Conservation (phyloP, 2,329 filamentous ascomycete genomes). For the Coniochaeta sp. region DNA sequence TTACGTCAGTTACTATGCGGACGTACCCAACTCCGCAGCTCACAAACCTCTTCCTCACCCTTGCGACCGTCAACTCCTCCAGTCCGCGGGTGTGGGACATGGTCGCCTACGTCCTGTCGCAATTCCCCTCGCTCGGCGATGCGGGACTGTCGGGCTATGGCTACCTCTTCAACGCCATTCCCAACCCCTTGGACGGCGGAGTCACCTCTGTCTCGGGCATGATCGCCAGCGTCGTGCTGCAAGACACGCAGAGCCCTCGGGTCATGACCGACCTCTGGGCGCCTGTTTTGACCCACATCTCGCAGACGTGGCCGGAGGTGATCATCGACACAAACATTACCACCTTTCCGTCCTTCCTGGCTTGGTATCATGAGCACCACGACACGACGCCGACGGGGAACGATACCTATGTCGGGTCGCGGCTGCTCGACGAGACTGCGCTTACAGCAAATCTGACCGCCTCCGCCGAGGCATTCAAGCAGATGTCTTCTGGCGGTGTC, state of each 20-base stretch:
- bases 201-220: slow-evolving; percentile 26
- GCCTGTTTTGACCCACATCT: slow-evolving; percentile 28
- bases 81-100: slow-evolving; percentile 35
- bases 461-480: slow-evolving; percentile 28
- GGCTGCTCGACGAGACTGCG: slow-evolving; percentile 30
- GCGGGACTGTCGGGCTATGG: slow-evolving; percentile 42
- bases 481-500: slow-evolving; percentile 19
- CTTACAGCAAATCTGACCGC: slow-evolving; percentile 25
- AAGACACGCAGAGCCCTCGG: slow-evolving; percentile 21
- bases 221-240: slow-evolving; percentile 23
- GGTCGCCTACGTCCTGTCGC: slow-evolving; percentile 35
- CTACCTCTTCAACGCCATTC: slow-evolving; percentile 26
- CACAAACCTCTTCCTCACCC: slow-evolving; percentile 11
- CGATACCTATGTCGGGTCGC: slow-evolving; percentile 30
- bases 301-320: slow-evolving; percentile 25
- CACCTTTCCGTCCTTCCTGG: slow-evolving; percentile 26
- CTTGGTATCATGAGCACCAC: slow-evolving; percentile 27
- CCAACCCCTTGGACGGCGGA: slow-evolving; percentile 27
- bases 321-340: slow-evolving; percentile 2
- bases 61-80: slow-evolving; percentile 16
- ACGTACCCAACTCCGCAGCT: slow-evolving; percentile 35
- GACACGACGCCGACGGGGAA: slow-evolving; percentile 27
- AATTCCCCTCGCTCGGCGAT: slow-evolving; percentile 37
- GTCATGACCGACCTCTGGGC: slow-evolving; percentile 20
- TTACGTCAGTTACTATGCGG: slow-evolving; percentile 46